Conservation (phyloP, 2,329 filamentous ascomycete species). For the Penicillium sp. region DNA sequence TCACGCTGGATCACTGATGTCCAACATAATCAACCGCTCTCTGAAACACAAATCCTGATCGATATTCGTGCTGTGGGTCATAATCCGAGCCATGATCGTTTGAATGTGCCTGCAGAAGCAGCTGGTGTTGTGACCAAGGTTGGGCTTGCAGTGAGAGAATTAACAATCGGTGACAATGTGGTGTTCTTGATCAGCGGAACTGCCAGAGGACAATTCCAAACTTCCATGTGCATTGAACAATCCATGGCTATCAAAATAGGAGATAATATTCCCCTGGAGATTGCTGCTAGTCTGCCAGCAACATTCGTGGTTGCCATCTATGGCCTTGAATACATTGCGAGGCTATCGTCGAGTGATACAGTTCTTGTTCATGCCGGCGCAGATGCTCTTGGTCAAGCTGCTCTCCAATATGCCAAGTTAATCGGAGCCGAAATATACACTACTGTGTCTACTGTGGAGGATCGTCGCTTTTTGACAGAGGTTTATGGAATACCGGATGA, state of each 20-base stretch:
- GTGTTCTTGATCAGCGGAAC: conserved; percentile 1
- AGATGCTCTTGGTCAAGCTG: conserved; percentile 24
- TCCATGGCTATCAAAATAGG: conserved; percentile 9
- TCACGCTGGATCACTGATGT: conserved; percentile 12
- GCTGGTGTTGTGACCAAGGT: conserved; percentile 17
- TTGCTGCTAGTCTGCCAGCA: conserved; percentile 17
- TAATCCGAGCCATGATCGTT: not conserved
- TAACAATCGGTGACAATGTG: conserved; percentile 17
- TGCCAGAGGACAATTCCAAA: conserved; percentile 8
- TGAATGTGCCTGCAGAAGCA: conserved; percentile 12
- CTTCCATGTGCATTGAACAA: conserved; percentile 9
- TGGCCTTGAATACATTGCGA: conserved; percentile 14
- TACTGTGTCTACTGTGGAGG: conserved; percentile 19
- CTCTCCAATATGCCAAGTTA: conserved; percentile 27
- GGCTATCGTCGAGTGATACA: conserved; percentile 3
- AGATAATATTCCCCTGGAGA: conserved; percentile 8
- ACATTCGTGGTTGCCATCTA: conserved; percentile 14
- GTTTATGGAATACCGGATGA: conserved; percentile 14
- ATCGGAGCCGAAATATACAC: conserved; percentile 16
- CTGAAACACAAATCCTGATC: conserved; percentile 15
- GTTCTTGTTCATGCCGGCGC: conserved; percentile 27
- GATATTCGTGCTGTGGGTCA: conserved; percentile 18
- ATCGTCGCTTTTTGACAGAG: conserved; percentile 11
- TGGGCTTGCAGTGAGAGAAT: conserved; percentile 8
- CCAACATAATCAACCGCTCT: not conserved